phyloP scores from a whole-genome alignment of 805 yeast species.

The Candida sphagnicola region DNA sequence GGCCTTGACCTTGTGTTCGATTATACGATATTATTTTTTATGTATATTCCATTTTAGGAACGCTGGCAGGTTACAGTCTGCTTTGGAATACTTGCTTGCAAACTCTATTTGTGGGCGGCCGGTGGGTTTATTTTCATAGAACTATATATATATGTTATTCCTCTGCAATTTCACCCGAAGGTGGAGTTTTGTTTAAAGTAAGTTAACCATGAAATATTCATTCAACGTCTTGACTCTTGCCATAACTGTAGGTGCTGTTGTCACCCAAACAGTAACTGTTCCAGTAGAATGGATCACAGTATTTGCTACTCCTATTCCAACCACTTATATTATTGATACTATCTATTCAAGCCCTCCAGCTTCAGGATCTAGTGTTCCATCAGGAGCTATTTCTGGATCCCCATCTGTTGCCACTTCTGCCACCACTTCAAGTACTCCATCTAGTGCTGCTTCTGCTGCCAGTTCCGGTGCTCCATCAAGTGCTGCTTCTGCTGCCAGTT shows the following conservation, averaged over 20 bases:
- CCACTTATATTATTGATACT: conserved; percentile 5
- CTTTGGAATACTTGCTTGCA: too few relatives aligned
- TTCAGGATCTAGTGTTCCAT: conserved; percentile 3
- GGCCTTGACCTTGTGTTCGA: too few relatives aligned
- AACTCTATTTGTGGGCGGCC: too few relatives aligned
- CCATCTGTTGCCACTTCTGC: conserved; percentile 7
- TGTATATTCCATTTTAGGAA: too few relatives aligned
- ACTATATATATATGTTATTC: background rate
- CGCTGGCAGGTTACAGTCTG: too few relatives aligned
- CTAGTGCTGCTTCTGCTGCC: conserved; percentile 6
- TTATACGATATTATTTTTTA: too few relatives aligned
- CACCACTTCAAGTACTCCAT: conserved; percentile 5
- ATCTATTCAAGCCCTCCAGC: conserved; percentile 5
- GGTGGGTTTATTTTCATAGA: too few relatives aligned
- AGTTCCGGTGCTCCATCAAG: conserved; percentile 5
- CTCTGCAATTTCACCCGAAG: too few relatives aligned
- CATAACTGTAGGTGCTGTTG: conserved; percentile 8
- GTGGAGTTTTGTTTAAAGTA: background rate
- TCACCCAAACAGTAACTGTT: conserved; percentile 10
- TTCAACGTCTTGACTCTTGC: background rate
- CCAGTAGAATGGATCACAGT: conserved; percentile 8
- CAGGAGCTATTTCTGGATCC: conserved; percentile 5
- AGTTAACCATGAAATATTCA: background rate
- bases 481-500: conserved; percentile 6
- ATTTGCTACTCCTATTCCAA: conserved; percentile 7